Percentiles rank a stretch among this genome's conserved stretches.
phyloP scores from a whole-genome alignment of 352 stramenopile genomes.

The Globisporangium mamillatum region DNA sequence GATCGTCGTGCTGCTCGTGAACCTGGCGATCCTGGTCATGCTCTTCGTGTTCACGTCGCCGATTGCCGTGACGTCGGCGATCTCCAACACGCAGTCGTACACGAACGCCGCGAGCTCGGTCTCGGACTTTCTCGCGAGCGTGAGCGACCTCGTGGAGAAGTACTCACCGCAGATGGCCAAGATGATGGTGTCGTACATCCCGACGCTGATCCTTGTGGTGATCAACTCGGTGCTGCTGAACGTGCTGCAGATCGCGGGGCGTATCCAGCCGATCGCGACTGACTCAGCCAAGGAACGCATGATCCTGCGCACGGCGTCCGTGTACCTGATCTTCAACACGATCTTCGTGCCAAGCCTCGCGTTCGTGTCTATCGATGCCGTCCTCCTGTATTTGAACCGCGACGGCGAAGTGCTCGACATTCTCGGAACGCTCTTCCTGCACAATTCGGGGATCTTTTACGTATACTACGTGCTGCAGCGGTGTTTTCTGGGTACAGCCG shows the following conservation, averaged over 20 bases:
- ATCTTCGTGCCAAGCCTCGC: constrained; percentile 83
- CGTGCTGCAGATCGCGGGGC: constrained; percentile 72
- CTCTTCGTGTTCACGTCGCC: constrained; percentile 83
- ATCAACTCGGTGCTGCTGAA: constrained; percentile 87
- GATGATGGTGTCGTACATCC: constrained; percentile 74
- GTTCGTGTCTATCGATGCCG: constrained; percentile 85
- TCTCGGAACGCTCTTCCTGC: constrained; percentile 79
- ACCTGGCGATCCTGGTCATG: constrained; percentile 71
- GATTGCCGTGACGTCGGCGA: constrained; percentile 78
- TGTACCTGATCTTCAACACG: constrained; percentile 89
- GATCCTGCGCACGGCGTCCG: constrained; percentile 71
- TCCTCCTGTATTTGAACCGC: constrained; percentile 72
- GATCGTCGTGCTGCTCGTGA: constrained; percentile 64
- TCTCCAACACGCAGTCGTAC: constrained; percentile 68
- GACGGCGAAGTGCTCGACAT: constrained; percentile 78
- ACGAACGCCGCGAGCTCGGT: constrained; percentile 57
- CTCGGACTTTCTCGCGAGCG: constrained; percentile 59
- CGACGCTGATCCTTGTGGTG: constrained; percentile 84
- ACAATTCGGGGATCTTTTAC: constrained; percentile 89
- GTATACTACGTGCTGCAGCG: constrained; percentile 86
- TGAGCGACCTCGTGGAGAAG: constrained; percentile 53
- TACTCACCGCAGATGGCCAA: constrained; percentile 82
- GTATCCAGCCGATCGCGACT: constrained; percentile 81
- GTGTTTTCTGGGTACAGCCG: constrained; percentile 73
- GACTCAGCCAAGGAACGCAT: constrained; percentile 84